phyloP scores from a whole-genome alignment of 2,329 filamentous ascomycete genomes.

The Teratosphaeria viscida region DNA sequence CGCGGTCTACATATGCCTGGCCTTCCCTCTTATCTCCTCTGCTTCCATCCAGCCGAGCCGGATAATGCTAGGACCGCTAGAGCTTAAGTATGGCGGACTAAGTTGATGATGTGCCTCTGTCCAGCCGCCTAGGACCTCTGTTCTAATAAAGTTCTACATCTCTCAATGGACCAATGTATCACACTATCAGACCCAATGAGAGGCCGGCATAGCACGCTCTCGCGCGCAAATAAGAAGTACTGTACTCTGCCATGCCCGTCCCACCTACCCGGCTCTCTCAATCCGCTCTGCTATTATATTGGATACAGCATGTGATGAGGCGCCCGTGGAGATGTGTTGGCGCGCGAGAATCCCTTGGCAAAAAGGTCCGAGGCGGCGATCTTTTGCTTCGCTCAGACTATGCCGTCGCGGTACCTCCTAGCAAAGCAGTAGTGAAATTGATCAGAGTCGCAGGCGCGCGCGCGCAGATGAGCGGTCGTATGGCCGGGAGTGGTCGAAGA shows the following conservation, averaged over 20 bases:
- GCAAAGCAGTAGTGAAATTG: neutral
- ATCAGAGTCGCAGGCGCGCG: neutral
- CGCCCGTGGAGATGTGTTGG: neutral
- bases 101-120: neutral
- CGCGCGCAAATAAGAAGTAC: neutral
- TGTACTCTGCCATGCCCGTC: neutral
- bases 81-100: neutral
- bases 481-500: neutral
- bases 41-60: neutral
- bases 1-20: neutral
- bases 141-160: neutral
- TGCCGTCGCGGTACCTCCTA: neutral
- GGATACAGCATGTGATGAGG: neutral
- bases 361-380: neutral
- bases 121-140: neutral
- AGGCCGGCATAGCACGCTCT: neutral
- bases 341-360: neutral
- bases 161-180: neutral
- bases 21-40: neutral
- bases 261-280: neutral
- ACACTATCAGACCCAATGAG: neutral
- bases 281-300: neutral
- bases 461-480: neutral
- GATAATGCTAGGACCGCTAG: neutral
- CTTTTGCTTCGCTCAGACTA: neutral